Conservation (phyloP, 257 asterid genomes). For the Misopates orontium region DNA sequence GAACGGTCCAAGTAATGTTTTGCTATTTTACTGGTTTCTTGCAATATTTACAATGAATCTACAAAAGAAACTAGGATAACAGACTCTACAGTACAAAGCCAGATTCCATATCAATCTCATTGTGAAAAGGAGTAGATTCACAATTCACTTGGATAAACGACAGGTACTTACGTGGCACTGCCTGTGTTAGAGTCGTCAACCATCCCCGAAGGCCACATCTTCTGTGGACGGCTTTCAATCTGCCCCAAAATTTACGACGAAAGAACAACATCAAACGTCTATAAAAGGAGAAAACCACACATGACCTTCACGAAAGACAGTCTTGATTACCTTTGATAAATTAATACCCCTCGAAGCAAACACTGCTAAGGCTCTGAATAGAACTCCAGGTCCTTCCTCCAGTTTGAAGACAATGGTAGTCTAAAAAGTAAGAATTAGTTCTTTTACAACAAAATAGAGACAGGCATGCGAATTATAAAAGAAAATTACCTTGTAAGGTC, state of each 20-base stretch:
- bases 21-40: neutral
- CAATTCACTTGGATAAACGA: conserved; percentile 5
- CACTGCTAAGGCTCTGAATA: conserved; percentile 90
- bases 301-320: conserved; percentile 12
- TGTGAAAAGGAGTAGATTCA: neutral
- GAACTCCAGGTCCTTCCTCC: conserved; percentile 96
- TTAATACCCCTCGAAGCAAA: conserved; percentile 82
- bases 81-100: too few species aligned
- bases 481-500: conserved; percentile 38
- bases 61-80: too few species aligned
- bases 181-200: conserved; percentile 80
- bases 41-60: too few species aligned
- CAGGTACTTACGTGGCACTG: conserved; percentile 65
- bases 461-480: conserved; percentile 24
- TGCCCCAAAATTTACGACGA: conserved; percentile 35
- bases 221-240: conserved; percentile 99
- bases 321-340: conserved; percentile 66
- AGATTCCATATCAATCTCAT: too few species aligned
- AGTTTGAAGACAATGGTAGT: conserved; percentile 88
- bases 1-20: too few species aligned
- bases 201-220: conserved; percentile 70
- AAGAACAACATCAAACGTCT: conserved; percentile 9
- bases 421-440: conserved; percentile 36
- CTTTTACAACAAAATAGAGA: conserved; percentile 25
- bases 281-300: conserved; percentile 5